A percentile compares a stretch with the other conserved stretches of the same genome.
phyloP scores from a whole-genome alignment of 2,329 filamentous ascomycete species.

The Pseudogymnoascus verrucosus region DNA sequence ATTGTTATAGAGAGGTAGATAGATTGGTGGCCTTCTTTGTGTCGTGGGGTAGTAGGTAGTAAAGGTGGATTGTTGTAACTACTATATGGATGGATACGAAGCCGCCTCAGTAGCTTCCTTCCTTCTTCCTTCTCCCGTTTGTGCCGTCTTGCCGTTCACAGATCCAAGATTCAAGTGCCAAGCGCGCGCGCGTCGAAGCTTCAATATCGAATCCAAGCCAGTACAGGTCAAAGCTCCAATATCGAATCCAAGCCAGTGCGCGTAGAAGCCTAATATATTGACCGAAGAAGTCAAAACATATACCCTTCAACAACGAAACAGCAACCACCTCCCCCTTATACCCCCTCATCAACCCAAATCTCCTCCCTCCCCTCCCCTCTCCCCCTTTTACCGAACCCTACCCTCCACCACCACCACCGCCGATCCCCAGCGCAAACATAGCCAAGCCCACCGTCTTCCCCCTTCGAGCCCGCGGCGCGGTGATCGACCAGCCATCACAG shows the following conservation, averaged over 20 bases:
- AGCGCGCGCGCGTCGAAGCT: not conserved
- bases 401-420: not conserved
- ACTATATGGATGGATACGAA: slow-evolving; percentile 1
- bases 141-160: not conserved
- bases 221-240: not conserved
- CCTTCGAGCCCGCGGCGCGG: not conserved
- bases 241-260: not conserved
- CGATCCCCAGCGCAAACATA: not conserved
- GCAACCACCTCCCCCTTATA: not conserved
- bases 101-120: not conserved
- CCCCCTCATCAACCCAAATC: not conserved
- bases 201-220: not conserved
- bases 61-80: not conserved
- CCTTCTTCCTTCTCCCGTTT: not conserved
- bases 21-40: not conserved
- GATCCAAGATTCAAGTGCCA: not conserved
- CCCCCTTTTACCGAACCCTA: not conserved
- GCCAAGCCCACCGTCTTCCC: not conserved
- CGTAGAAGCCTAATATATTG: not conserved
- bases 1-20: not conserved
- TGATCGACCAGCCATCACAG: not conserved
- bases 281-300: not conserved
- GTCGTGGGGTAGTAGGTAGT: not conserved
- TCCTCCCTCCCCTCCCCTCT: not conserved
- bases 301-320: not conserved